phyloP scores from a whole-genome alignment of 2,329 filamentous ascomycete species.

The Lasiodiplodia theobromae region DNA sequence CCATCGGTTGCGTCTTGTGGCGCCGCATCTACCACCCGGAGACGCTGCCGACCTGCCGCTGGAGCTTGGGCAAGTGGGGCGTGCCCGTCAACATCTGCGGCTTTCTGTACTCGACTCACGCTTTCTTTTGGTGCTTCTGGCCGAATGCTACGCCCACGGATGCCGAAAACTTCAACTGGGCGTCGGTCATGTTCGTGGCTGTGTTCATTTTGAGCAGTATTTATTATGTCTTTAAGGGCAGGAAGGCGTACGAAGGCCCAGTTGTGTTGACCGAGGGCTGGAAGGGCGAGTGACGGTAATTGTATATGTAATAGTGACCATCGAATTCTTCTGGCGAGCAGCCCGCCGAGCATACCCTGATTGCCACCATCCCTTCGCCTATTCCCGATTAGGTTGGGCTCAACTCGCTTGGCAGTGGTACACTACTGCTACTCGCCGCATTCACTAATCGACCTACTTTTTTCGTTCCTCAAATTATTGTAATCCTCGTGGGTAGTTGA shows the following conservation, averaged over 20 bases:
- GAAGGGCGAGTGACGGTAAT: constrained; percentile 26
- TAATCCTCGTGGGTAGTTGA: too few relatives aligned
- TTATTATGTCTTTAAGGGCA: constrained; percentile 41
- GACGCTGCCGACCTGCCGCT: constrained; percentile 29
- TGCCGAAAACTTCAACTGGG: constrained; percentile 45
- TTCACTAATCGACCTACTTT: too few relatives aligned
- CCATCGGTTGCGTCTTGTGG: constrained; percentile 30
- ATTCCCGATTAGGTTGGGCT: too few relatives aligned
- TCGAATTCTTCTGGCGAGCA: neutral
- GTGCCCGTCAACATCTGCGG: constrained; percentile 36
- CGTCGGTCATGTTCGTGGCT: constrained; percentile 45
- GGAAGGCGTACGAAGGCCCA: constrained; percentile 44
- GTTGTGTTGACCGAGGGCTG: constrained; percentile 34
- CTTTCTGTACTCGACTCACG: constrained; percentile 45
- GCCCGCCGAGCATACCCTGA: too few relatives aligned
- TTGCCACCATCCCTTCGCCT: too few relatives aligned
- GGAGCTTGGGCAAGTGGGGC: constrained; percentile 30
- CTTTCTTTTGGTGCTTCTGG: constrained; percentile 54
- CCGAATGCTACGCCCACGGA: constrained; percentile 35
- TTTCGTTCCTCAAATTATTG: too few relatives aligned
- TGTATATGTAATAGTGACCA: too few relatives aligned
- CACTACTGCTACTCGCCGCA: too few relatives aligned
- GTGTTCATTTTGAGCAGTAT: constrained; percentile 38
- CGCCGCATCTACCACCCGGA: constrained; percentile 26
- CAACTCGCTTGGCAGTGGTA: too few relatives aligned